Evolutionary conservation across 805 yeast species (phyloP), one percentile per base, ranked within the genome.

Genomic region (Kuraishia piskuri): DNA sequence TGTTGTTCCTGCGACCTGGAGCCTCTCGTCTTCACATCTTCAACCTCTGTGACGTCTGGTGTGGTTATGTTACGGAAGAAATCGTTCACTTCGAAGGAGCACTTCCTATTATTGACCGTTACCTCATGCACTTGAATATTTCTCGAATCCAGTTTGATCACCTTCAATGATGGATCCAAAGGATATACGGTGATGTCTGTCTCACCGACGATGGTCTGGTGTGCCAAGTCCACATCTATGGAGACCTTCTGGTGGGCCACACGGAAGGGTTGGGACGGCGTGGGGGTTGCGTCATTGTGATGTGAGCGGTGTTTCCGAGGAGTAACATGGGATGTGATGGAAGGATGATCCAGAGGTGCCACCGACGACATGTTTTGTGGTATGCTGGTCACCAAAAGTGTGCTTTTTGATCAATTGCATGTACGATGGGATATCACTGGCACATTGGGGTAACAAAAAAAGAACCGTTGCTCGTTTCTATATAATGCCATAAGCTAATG

Each of bases 161-260:
- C 70, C 54, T 78, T 80, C 48, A 92, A 70, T 1, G 73, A 61
- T 21, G 83, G 71, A 51, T 83, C 80, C 17, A 80, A 70, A 0
- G 99, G 97, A 19, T 88, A 75, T 2, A 91, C 73, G 1, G 94
- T 86, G 31, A 94, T 70, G 63, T 91, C 97, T 0, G 97, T 90
- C 58, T 79, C 76, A 17, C 98, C 99, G 0, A 62, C 63, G 5
- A 90, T 70, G 21, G 70, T 61, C 56, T 79, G 76, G 19, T 75
- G 72, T n/a, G 82, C 77, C 47, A 91, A 71, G 65, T 90, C 96
- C 3, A 92, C 81, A 64, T 91, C 96, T 20, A 92, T 69, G 23
- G 80, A 77, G 14, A 92, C 87, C 59, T 86, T 79, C 67, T 92
- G 97, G 66, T 90, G 96, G 3, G 92, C 90, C 22, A 92, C 78